Evolutionary conservation across 176 grass and related monocot genomes (phyloP).

Genomic region (Carex littledalei): DNA sequence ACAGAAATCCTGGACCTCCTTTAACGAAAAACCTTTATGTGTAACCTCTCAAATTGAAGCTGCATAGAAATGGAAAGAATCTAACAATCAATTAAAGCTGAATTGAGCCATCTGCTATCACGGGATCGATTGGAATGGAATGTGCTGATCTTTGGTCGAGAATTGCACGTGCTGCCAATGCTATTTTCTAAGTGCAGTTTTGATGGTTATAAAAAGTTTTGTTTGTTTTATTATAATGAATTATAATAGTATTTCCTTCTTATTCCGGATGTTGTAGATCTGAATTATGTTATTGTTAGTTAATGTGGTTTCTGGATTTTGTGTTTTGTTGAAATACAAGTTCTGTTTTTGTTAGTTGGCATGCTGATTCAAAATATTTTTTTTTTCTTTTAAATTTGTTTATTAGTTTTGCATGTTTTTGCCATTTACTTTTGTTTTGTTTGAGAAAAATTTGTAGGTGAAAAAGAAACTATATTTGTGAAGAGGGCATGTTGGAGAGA

Average conservation of each 20-base stretch:
- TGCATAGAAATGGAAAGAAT: background rate
- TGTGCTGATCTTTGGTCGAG: constrained; percentile 85
- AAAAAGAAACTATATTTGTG: no score
- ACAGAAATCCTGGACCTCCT: background rate
- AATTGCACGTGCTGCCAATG: constrained; percentile 77
- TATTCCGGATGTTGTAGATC: background rate
- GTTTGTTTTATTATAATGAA: constrained; percentile 11
- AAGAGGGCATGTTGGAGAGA: no score
- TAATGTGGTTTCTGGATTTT: constrained; percentile 1
- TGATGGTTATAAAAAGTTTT: background rate
- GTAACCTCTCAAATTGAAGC: background rate
- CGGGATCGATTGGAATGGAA: constrained; percentile 78
- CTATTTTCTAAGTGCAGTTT: constrained; percentile 44
- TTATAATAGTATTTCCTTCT: background rate
- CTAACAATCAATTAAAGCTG: background rate
- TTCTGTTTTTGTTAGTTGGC: background rate
- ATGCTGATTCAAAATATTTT: background rate
- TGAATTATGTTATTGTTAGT: background rate
- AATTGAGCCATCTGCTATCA: constrained; percentile 48
- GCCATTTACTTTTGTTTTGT: no score
- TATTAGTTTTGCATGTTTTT: background rate
- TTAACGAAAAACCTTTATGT: background rate
- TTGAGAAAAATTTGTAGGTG: no score
- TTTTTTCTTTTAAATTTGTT: background rate
- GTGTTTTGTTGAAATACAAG: background rate